Percentiles rank a stretch among this genome's conserved stretches.
These are phyloP conservation scores for Chenopodium quinoa DNA, from an alignment of 148 eudicot genomes.

Conservation along the genomic window DNA sequence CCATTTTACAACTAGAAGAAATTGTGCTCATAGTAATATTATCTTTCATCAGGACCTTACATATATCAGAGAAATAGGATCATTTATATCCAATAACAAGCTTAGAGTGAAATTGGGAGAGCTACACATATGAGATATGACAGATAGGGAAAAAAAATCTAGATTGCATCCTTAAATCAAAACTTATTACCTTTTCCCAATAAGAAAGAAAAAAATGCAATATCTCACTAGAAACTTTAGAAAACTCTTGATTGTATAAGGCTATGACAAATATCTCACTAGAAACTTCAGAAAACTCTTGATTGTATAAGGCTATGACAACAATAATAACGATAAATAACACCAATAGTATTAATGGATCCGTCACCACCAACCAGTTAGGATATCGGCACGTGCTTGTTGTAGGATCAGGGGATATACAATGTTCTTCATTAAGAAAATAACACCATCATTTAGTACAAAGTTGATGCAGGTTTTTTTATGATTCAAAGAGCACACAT, in stretches of 20 bases:
- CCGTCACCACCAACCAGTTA: neutral
- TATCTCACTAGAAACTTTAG: neutral
- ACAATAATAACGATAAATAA: neutral
- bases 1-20: neutral
- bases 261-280: neutral
- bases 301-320: neutral
- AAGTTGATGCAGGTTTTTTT: neutral
- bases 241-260: neutral
- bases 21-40: too few relatives aligned
- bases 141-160: too few relatives aligned
- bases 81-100: too few relatives aligned
- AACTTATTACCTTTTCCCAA: neutral
- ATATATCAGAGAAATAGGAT: too few relatives aligned
- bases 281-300: neutral
- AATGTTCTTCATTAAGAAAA: neutral
- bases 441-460: neutral
- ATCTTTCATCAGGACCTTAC: too few relatives aligned
- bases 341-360: neutral
- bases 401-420: neutral
- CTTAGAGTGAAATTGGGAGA: too few relatives aligned
- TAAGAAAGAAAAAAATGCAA: neutral
- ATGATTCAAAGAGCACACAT: neutral
- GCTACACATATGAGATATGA: too few relatives aligned
- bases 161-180: neutral
- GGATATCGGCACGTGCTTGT: neutral